phyloP scores from a whole-genome alignment of 768 basidiomycete species.

The Leccinum olivaceopallidum region DNA sequence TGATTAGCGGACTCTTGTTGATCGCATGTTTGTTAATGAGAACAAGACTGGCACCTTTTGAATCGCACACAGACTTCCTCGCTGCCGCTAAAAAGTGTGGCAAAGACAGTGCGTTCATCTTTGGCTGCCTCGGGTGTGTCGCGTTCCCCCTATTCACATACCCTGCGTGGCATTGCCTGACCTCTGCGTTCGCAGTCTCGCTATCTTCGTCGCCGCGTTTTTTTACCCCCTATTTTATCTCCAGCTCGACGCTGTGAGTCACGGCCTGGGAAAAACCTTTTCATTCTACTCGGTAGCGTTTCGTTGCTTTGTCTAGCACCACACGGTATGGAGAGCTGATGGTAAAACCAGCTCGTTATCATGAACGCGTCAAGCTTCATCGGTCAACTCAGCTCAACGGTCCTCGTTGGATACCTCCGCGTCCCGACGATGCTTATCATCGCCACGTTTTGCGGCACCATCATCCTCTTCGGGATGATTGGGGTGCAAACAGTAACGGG shows the following conservation, averaged over 20 bases:
- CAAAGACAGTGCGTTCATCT: constrained; percentile 28
- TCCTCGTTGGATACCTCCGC: constrained; percentile 44
- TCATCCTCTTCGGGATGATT: constrained; percentile 49
- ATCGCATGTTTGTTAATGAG: constrained; percentile 43
- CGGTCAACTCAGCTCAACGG: constrained; percentile 52
- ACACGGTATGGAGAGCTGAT: background rate
- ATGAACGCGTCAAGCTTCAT: constrained; percentile 54
- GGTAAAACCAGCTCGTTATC: constrained; percentile 48
- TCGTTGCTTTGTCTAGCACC: background rate
- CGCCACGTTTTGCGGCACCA: constrained; percentile 38
- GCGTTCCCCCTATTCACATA: background rate
- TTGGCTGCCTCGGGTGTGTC: constrained; percentile 18
- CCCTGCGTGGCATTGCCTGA: background rate
- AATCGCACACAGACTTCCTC: constrained; percentile 24
- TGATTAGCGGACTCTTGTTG: constrained; percentile 40
- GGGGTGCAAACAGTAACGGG: constrained; percentile 41
- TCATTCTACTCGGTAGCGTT: constrained; percentile 58
- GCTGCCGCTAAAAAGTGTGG: constrained; percentile 22
- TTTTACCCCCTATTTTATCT: constrained; percentile 63
- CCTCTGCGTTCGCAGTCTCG: constrained; percentile 14
- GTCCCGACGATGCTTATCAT: constrained; percentile 39
- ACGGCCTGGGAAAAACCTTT: constrained; percentile 45
- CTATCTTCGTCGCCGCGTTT: constrained; percentile 41
- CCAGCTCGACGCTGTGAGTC: constrained; percentile 52
- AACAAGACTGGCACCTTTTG: constrained; percentile 39